Percentiles rank a stretch among this genome's conserved stretches.
Evolutionary conservation across 495 filamentous ascomycete genomes (phyloP).

Genomic region (Rusavskia elegans): DNA sequence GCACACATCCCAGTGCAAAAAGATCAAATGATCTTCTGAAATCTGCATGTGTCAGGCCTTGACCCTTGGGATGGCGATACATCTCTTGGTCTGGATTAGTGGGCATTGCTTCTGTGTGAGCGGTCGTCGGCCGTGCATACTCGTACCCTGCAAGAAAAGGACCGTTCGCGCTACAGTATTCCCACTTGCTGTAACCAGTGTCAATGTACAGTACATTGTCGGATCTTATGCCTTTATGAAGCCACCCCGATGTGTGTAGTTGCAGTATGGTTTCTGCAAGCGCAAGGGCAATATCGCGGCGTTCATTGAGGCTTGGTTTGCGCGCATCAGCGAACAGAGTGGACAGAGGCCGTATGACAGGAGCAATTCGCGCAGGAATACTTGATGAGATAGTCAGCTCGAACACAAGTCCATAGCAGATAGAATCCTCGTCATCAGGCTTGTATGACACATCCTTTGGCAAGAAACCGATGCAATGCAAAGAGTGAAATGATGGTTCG

Average conservation of each 20-base stretch:
- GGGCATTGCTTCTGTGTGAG: too few species aligned
- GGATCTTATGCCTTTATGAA: neutral
- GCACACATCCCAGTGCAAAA: too few species aligned
- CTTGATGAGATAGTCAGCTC: neutral
- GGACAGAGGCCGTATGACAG: neutral
- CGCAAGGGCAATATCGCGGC: neutral
- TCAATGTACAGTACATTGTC: neutral
- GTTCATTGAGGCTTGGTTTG: neutral
- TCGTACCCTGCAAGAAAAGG: too few species aligned
- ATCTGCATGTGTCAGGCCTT: too few species aligned
- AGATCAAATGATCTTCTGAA: too few species aligned
- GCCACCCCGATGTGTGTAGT: neutral
- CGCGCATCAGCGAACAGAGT: neutral
- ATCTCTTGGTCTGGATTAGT: too few species aligned
- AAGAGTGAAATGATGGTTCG: conserved; percentile 5
- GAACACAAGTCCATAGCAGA: neutral
- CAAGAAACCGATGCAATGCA: neutral
- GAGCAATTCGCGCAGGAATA: neutral
- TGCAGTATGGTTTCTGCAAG: neutral
- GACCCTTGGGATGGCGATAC: too few species aligned
- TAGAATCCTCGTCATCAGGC: neutral
- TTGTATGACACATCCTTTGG: neutral
- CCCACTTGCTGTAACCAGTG: neutral
- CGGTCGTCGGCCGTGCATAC: too few species aligned
- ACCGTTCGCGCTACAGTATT: neutral